Percentiles rank a stretch among this genome's conserved stretches.
These are phyloP conservation scores for Grosmannia clavigera DNA, from an alignment of 2,329 filamentous ascomycete genomes.

Conservation along the genomic window DNA sequence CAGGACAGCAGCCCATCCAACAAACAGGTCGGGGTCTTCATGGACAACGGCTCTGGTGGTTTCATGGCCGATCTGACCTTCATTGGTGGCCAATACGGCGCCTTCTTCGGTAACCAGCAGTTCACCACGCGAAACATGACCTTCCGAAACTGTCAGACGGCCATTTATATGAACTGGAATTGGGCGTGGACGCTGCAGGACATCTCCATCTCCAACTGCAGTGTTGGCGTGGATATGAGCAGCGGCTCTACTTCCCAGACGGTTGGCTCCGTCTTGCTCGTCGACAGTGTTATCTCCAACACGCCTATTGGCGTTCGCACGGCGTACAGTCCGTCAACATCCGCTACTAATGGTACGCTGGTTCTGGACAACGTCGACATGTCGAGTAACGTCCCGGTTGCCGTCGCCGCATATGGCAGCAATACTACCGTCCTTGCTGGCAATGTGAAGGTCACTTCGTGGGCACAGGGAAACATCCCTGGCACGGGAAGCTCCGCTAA, in stretches of 20 bases:
- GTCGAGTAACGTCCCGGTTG: constrained; percentile 48
- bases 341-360: constrained; percentile 65
- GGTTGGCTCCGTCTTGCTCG: constrained; percentile 73
- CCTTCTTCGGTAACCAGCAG: constrained; percentile 76
- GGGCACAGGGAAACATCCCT: constrained; percentile 63
- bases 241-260: constrained; percentile 50
- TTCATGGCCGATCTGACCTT: constrained; percentile 77
- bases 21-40: constrained; percentile 66
- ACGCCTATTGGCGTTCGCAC: constrained; percentile 68
- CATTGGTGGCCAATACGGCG: constrained; percentile 67
- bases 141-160: constrained; percentile 73
- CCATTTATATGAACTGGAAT: constrained; percentile 84
- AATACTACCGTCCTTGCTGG: constrained; percentile 52
- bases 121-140: constrained; percentile 74
- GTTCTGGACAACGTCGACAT: constrained; percentile 89
- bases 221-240: constrained; percentile 70
- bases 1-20: constrained; percentile 51
- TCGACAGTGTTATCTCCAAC: constrained; percentile 69
- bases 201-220: constrained; percentile 59
- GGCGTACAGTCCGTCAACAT: constrained; percentile 46
- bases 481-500: constrained; percentile 28
- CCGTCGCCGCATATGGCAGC: constrained; percentile 48
- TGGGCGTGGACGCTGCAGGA: constrained; percentile 78
- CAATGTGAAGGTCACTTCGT: constrained; percentile 56
- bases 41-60: constrained; percentile 74